Conservation (phyloP, 2,329 filamentous ascomycete genomes). For the Neonectria coccinea region DNA sequence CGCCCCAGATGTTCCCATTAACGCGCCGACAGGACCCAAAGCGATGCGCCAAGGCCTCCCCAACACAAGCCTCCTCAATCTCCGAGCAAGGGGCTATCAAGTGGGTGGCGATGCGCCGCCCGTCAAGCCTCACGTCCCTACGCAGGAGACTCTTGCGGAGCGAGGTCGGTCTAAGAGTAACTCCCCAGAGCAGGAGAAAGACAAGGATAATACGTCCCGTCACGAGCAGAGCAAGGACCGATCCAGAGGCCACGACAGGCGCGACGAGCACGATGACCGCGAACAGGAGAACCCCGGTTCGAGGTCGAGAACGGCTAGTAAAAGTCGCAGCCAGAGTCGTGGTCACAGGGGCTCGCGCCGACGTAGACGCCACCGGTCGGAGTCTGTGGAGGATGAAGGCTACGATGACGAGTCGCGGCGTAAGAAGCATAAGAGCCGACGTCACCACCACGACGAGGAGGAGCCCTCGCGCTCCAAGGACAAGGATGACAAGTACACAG, state of each 20-base stretch:
- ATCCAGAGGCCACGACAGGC: constrained; percentile 41
- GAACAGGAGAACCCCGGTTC: constrained; percentile 49
- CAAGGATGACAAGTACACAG: constrained; percentile 58
- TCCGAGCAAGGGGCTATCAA: constrained; percentile 66
- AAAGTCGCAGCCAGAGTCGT: constrained; percentile 55
- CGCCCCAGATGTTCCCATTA: constrained; percentile 65
- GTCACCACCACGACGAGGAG: constrained; percentile 59
- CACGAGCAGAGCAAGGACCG: constrained; percentile 53
- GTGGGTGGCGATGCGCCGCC: constrained; percentile 56
- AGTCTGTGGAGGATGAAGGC: constrained; percentile 62
- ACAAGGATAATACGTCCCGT: constrained; percentile 49
- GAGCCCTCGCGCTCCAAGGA: constrained; percentile 54
- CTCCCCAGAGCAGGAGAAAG: constrained; percentile 56
- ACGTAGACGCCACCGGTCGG: constrained; percentile 67
- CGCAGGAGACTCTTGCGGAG: constrained; percentile 37
- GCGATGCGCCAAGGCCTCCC: constrained; percentile 92
- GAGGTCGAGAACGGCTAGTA: constrained; percentile 44
- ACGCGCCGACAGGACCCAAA: constrained; percentile 91
- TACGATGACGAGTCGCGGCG: constrained; percentile 61
- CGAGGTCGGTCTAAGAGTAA: constrained; percentile 59
- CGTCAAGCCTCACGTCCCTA: constrained; percentile 31
- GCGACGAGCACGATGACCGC: constrained; percentile 39
- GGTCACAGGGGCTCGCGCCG: constrained; percentile 61
- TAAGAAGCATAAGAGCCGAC: constrained; percentile 61
- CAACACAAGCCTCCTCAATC: constrained; percentile 80